Evolutionary conservation across 129 eudicot species (phyloP), one percentile per base, ranked within the genome.

Genomic region (Saposhnikovia divaricata): DNA sequence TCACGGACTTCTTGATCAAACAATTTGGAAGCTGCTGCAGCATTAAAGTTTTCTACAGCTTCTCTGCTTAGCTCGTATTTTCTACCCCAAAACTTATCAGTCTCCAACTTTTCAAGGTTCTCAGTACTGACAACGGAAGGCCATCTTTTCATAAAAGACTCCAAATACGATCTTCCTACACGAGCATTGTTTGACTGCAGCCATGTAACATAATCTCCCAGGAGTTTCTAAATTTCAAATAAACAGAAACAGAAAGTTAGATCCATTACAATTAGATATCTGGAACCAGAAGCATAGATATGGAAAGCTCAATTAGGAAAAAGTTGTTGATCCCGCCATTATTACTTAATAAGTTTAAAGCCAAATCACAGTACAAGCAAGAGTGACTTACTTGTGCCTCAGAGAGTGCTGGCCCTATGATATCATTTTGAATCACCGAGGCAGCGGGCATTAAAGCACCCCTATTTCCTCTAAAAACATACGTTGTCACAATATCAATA

Each of bases 1-100:
- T 96, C 96, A 75, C 95, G 96, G 61, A 96, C 87, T 89, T 96
- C 99, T 88, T 90, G 91, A 82, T 92, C 99, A 81, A 96, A 89
- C 80, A 90, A 68, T 84, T 90, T 90, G 28, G 97, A 92, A 81
- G 97, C 99, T 74, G 97, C 96, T 77, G 89, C 82, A 68, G 90
- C 96, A 86, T 93, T 89, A 81, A 89, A 96, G 79, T 87, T 88
- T 40, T 83, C 86, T 28, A 96, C 53, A 15, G 85, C 88, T 83
- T 86, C 81, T 37, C 86, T 61, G 80, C 97, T 84, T 77, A 82
- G 72, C 27, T 84, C 91, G 78, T 82, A 89, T 80, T 87, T 87
- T 85, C 82, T 90, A 75, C 72, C 85, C 43, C 83, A 84, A 79
- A 92, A 82, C 31, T 79, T 85, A 65, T 61, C 86, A 79, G 90